phyloP scores from a whole-genome alignment of 257 asterid genomes.

The Solanum megistacrolobum region DNA sequence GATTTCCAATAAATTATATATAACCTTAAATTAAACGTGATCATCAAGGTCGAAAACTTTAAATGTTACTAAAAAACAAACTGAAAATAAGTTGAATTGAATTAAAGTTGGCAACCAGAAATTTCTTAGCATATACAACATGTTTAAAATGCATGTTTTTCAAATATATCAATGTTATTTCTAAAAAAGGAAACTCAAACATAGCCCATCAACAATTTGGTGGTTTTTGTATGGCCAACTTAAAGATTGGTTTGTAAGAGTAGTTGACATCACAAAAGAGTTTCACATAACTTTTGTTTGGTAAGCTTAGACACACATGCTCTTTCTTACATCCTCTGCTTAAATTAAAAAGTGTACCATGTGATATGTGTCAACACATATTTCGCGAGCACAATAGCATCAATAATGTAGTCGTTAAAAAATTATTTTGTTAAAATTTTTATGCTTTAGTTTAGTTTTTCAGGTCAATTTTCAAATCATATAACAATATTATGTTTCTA shows the following conservation, averaged over 20 bases:
- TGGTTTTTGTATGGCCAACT: background rate
- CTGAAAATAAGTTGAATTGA: background rate
- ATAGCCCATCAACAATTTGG: background rate
- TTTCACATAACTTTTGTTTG: background rate
- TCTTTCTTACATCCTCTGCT: background rate
- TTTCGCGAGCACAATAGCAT: background rate
- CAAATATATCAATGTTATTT: background rate
- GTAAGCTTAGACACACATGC: background rate
- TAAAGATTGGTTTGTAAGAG: background rate
- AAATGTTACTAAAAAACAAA: background rate
- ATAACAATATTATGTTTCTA: no score
- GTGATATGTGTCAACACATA: background rate
- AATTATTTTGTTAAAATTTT: no score
- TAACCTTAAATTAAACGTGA: background rate
- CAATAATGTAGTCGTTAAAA: background rate
- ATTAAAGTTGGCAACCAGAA: background rate
- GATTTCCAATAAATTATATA: no score
- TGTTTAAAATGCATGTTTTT: background rate
- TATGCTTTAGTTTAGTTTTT: no score
- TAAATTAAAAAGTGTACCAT: background rate
- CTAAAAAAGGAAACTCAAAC: background rate
- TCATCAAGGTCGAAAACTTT: background rate
- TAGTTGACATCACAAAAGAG: background rate
- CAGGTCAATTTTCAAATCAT: background rate
- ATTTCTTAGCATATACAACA: background rate